Evolutionary conservation across 2,329 filamentous ascomycete species (phyloP), one percentile per base, ranked within the genome.

Genomic region (Exophiala sp.): DNA sequence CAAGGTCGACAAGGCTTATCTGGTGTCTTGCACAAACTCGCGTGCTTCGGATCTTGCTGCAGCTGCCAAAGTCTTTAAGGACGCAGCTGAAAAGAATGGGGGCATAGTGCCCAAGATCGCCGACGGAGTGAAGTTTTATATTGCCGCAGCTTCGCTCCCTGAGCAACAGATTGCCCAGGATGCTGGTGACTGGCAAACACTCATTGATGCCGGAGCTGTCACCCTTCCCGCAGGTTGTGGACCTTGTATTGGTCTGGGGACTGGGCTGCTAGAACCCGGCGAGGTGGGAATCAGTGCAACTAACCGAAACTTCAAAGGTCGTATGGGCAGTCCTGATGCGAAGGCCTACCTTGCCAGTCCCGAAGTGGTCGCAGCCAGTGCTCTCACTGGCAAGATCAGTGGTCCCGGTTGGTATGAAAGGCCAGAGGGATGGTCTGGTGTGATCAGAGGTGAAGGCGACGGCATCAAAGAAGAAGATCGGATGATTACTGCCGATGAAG

Each of bases 301-400:
- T 44, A 96, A 96, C 72, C 77, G 90, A 9, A 95, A 95, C 67
- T 96, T 90, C 74, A 89, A 90, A 68, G 90, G 89, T 0, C 81
- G 90, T 2, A 94, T 96, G 86, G 90, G 90, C 2, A 83, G 79
- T 11, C 81, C 78, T 2, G 80, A 86, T 3, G 86, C 88, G 0
- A 82, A 88, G 62, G 88, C 88, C 0, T 96, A 95, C 65, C 81
- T 96, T 1, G 86, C 84, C 4, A 91, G 85, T 58, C 90, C 93
- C 1, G 90, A 96, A 63, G 83, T 95, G 2, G 91, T 97, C 0
- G 91, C 91, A 2, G 90, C 93, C 6, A 94, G 87, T 61, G 91
- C 91, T 2, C 70, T 96, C 40, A 72, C 58, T 50, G 73, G 73
- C 43, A 67, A 65, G 41, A 65, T 76, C 41, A 64, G 63, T 8